Conservation (phyloP, 345 rosid species). For the Gynandropsis gynandra region DNA sequence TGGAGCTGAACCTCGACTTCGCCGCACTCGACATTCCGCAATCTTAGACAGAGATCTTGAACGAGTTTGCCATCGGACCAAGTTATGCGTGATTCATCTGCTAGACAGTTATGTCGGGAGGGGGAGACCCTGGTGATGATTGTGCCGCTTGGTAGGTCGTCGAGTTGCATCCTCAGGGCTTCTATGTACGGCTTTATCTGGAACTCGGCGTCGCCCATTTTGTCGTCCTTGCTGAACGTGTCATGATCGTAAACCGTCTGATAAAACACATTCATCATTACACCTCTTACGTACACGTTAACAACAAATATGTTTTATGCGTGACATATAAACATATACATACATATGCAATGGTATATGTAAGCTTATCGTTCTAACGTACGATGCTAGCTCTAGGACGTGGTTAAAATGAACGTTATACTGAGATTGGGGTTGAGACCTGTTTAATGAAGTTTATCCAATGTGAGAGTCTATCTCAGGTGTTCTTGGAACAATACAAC, state of each 20-base stretch:
- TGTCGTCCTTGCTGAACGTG: constrained; percentile 77
- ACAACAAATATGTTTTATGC: too few relatives aligned
- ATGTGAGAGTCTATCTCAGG: too few relatives aligned
- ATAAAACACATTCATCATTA: neutral
- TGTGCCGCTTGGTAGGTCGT: constrained; percentile 51
- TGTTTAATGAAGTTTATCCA: too few relatives aligned
- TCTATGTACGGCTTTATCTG: constrained; percentile 52
- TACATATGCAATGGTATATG: too few relatives aligned
- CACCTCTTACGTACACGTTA: too few relatives aligned
- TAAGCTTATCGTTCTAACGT: too few relatives aligned
- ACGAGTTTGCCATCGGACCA: constrained; percentile 45
- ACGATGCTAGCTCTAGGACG: too few relatives aligned
- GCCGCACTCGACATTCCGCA: constrained; percentile 83
- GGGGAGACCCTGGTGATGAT: constrained; percentile 49
- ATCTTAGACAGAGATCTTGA: constrained; percentile 60
- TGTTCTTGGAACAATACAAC: too few relatives aligned
- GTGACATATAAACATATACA: too few relatives aligned
- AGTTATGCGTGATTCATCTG: constrained; percentile 50
- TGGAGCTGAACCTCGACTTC: constrained; percentile 77
- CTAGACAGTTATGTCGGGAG: constrained; percentile 50
- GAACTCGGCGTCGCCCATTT: constrained; percentile 91
- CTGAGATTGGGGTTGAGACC: too few relatives aligned
- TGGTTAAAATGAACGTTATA: too few relatives aligned
- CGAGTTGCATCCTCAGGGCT: constrained; percentile 54
- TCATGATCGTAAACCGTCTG: constrained; percentile 88